A percentile compares a stretch with the other conserved stretches of the same genome.
Conservation (phyloP, 2,329 filamentous ascomycete species). For the Byssoonygena ceratinophila region DNA sequence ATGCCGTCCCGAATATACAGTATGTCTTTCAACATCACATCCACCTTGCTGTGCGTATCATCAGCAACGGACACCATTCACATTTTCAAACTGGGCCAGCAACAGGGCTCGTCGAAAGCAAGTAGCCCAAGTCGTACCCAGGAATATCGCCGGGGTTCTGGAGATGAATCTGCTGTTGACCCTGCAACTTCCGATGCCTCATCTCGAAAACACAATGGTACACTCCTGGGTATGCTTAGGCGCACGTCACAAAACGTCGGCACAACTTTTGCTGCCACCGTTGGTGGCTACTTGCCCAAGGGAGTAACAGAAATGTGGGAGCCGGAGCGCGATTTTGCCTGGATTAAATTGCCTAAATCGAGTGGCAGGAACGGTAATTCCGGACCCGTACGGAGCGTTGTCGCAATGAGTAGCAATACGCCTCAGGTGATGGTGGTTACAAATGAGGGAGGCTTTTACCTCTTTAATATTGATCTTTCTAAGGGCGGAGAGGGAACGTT, state of each 20-base stretch:
- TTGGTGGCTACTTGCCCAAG: slow-evolving; percentile 83
- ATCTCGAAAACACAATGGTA: slow-evolving; percentile 52
- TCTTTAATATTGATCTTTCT: slow-evolving; percentile 91
- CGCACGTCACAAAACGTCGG: slow-evolving; percentile 90
- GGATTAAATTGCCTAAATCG: slow-evolving; percentile 75
- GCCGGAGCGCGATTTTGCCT: slow-evolving; percentile 86
- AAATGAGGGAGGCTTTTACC: slow-evolving; percentile 86
- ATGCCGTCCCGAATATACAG: slow-evolving; percentile 94
- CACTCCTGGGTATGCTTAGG: slow-evolving; percentile 81
- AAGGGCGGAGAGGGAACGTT: slow-evolving; percentile 86
- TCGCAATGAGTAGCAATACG: slow-evolving; percentile 88
- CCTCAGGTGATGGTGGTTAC: slow-evolving; percentile 98
- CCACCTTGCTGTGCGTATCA: slow-evolving; percentile 85
- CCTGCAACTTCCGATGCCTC: slow-evolving; percentile 27
- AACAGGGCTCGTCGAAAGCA: slow-evolving; percentile 20
- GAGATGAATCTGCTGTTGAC: slow-evolving; percentile 27
- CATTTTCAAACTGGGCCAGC: slow-evolving; percentile 66
- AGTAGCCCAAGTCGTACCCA: slow-evolving; percentile 20
- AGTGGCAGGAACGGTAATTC: slow-evolving; percentile 28
- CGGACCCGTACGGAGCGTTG: slow-evolving; percentile 70
- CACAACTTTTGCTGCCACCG: slow-evolving; percentile 73
- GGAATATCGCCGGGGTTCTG: slow-evolving; percentile 23
- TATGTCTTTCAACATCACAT: slow-evolving; percentile 97
- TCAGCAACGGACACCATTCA: slow-evolving; percentile 95
- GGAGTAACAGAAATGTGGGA: slow-evolving; percentile 98